Evolutionary conservation across 2,329 filamentous ascomycete genomes (phyloP).

Genomic region (Colletotrichum sp.): DNA sequence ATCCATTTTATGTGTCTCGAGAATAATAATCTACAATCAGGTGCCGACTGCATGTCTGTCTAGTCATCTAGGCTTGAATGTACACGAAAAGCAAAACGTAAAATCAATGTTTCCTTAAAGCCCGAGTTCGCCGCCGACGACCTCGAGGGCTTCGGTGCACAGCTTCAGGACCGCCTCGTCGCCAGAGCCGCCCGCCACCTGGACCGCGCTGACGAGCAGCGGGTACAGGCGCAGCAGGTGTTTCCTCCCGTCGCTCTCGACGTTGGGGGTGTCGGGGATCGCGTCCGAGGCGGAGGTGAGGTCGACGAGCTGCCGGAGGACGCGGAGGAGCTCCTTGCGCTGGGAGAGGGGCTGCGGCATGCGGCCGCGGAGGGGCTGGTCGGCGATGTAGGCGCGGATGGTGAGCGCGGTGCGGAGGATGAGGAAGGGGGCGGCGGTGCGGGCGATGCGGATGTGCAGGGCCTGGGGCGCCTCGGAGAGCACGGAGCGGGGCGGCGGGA

Average conservation of each 20-base stretch:
- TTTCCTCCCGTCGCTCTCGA: constrained; percentile 66
- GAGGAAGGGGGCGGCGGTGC: constrained; percentile 79
- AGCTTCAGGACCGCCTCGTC: constrained; percentile 66
- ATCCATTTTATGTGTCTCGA: background rate
- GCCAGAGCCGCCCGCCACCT: constrained; percentile 59
- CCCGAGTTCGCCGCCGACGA: constrained; percentile 65
- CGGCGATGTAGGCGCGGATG: constrained; percentile 84
- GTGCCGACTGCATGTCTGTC: background rate
- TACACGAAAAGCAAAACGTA: background rate
- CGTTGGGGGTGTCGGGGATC: constrained; percentile 61
- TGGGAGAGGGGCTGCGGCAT: constrained; percentile 89
- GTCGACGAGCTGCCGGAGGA: constrained; percentile 69
- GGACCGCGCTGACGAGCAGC: constrained; percentile 69
- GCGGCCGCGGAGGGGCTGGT: constrained; percentile 86
- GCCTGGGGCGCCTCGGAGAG: constrained; percentile 32
- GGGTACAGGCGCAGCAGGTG: constrained; percentile 85
- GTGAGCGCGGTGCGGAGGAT: constrained; percentile 82
- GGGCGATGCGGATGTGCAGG: constrained; percentile 67
- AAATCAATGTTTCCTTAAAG: constrained; percentile 21
- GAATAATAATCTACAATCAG: background rate
- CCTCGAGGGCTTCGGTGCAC: constrained; percentile 65
- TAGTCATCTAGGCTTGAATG: background rate
- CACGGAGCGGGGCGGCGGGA: constrained; percentile 30
- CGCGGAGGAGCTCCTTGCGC: constrained; percentile 76
- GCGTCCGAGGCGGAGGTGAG: constrained; percentile 74